Percentiles rank a stretch among this genome's conserved stretches.
Conservation (phyloP, 768 basidiomycete genomes). For the Termitomyces sp. region DNA sequence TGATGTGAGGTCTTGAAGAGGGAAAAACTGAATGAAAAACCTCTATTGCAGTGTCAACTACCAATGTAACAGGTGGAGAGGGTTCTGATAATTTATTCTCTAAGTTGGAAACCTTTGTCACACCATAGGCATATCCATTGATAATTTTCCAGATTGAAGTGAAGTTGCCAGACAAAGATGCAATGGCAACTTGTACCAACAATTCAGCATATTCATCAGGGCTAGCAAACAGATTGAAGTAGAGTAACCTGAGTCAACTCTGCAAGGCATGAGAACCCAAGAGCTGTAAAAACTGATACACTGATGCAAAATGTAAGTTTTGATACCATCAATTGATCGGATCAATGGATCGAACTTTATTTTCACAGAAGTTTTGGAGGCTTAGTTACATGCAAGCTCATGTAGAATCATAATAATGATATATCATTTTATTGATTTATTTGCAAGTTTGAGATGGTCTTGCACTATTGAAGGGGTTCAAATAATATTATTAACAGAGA, state of each 20-base stretch:
- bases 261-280: constrained; percentile 75
- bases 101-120: constrained; percentile 48
- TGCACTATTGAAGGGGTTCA: too few species aligned
- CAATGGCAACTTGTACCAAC: constrained; percentile 87
- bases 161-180: constrained; percentile 78
- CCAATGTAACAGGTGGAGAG: constrained; percentile 72
- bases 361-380: too few species aligned
- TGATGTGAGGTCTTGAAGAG: constrained; percentile 67
- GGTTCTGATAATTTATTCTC: constrained; percentile 51
- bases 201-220: constrained; percentile 80
- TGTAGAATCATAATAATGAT: too few species aligned
- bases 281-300: constrained; percentile 82
- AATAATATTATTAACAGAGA: too few species aligned
- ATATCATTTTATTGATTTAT: too few species aligned
- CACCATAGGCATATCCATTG: constrained; percentile 91
- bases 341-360: too few species aligned
- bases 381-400: too few species aligned
- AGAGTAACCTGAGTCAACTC: constrained; percentile 79
- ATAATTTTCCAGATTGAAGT: constrained; percentile 79
- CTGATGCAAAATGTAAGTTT: too few species aligned
- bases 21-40: constrained; percentile 77
- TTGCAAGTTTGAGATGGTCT: too few species aligned
- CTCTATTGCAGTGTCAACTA: constrained; percentile 86
- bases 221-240: constrained; percentile 84
- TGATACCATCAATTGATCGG: too few species aligned